These are phyloP conservation scores for Pythium scleroteichum DNA, from an alignment of 352 stramenopile genomes.

Conservation along the genomic window DNA sequence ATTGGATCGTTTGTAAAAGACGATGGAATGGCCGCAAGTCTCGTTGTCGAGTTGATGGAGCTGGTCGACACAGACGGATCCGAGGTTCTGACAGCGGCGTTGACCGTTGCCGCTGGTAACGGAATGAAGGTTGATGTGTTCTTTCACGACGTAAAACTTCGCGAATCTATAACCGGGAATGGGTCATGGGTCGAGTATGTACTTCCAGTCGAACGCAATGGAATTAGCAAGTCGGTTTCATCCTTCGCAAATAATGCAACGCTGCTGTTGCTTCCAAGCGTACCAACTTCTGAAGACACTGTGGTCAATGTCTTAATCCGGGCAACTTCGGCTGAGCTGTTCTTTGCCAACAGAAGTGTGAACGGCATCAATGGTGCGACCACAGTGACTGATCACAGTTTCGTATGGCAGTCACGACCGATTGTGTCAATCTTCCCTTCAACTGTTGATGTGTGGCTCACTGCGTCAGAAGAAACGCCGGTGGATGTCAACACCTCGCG, in stretches of 20 bases:
- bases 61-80: constrained; percentile 16
- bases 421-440: too few relatives aligned
- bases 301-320: constrained; percentile 12
- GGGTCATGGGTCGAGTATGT: too few relatives aligned
- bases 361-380: background rate
- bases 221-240: too few relatives aligned
- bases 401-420: too few relatives aligned
- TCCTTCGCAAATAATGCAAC: background rate
- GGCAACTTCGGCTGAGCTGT: constrained; percentile 10
- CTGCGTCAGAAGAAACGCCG: too few relatives aligned
- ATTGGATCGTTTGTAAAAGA: background rate
- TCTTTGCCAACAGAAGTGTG: constrained; percentile 16
- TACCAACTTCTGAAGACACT: background rate
- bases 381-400: background rate
- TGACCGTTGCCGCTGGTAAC: background rate
- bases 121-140: constrained; percentile 2
- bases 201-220: too few relatives aligned
- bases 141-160: constrained; percentile 6
- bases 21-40: background rate
- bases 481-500: too few relatives aligned
- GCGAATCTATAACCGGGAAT: too few relatives aligned
- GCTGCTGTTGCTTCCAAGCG: constrained; percentile 10
- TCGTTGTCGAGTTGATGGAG: constrained; percentile 5
- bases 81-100: background rate
- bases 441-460: too few relatives aligned